phyloP scores from a whole-genome alignment of 352 stramenopile species.

The Pythium oligandrum region DNA sequence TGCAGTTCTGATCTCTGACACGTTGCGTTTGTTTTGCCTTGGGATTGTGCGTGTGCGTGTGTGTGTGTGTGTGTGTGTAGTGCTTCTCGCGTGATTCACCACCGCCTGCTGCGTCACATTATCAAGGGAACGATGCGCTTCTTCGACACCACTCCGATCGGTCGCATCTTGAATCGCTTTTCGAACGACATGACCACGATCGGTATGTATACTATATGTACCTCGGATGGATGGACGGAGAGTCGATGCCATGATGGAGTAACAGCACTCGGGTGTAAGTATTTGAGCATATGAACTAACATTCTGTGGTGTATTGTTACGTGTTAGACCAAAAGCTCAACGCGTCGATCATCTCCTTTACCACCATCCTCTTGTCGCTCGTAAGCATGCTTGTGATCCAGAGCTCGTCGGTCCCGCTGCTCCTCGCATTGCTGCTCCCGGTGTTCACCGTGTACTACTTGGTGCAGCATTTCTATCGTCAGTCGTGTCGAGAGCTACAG shows the following conservation, averaged over 20 bases:
- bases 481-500: constrained; percentile 65
- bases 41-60: too few relatives aligned
- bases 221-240: too few relatives aligned
- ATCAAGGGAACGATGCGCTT: constrained; percentile 82
- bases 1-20: too few relatives aligned
- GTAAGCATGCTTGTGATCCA: constrained; percentile 52
- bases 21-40: too few relatives aligned
- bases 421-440: constrained; percentile 53
- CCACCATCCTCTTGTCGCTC: constrained; percentile 41
- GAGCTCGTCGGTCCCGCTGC: constrained; percentile 31
- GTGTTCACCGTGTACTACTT: constrained; percentile 58
- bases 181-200: constrained; percentile 65
- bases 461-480: constrained; percentile 64
- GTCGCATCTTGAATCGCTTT: constrained; percentile 76
- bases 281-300: too few relatives aligned
- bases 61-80: too few relatives aligned
- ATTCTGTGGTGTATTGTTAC: too few relatives aligned
- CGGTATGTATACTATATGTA: constrained; percentile 30
- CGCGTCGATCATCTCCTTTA: constrained; percentile 33
- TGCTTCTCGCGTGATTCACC: constrained; percentile 59
- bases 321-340: constrained; percentile 62
- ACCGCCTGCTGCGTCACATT: constrained; percentile 50
- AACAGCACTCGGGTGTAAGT: too few relatives aligned
- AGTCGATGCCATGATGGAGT: too few relatives aligned
- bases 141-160: constrained; percentile 80